A percentile compares a stretch with the other conserved stretches of the same genome.
These are phyloP conservation scores for Pistacia integerrima DNA, from an alignment of 345 rosid species.

Conservation along the genomic window DNA sequence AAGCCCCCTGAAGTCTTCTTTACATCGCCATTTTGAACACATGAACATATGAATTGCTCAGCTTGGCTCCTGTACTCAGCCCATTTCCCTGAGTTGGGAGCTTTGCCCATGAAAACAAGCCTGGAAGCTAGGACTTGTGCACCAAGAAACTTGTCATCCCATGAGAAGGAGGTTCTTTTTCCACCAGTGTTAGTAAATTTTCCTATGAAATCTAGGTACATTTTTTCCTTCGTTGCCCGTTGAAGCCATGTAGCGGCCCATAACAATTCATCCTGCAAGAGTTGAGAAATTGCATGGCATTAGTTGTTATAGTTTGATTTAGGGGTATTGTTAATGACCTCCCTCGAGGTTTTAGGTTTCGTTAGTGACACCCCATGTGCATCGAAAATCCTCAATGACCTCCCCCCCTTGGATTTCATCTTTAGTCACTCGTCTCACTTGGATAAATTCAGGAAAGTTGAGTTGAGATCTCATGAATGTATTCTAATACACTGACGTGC, in stretches of 20 bases:
- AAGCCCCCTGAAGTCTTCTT: slow-evolving; percentile 28
- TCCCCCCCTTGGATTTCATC: no score
- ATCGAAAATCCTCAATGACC: no score
- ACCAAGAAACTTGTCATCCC: slow-evolving; percentile 42
- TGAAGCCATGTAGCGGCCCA: slow-evolving; percentile 14
- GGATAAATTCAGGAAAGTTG: no score
- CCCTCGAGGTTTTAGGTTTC: no score
- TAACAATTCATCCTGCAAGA: slow-evolving; percentile 40
- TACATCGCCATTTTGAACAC: slow-evolving; percentile 49
- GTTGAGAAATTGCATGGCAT: neutral
- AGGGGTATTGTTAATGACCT: no score
- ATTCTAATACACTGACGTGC: no score
- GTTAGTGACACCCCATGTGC: no score
- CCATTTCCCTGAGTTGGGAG: slow-evolving; percentile 5
- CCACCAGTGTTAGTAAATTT: slow-evolving; percentile 4
- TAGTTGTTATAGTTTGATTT: neutral
- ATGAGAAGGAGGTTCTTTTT: neutral
- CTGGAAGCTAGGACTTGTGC: slow-evolving; percentile 41
- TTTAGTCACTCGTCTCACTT: neutral
- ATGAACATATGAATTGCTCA: slow-evolving; percentile 53
- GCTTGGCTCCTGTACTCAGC: slow-evolving; percentile 23
- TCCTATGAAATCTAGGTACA: slow-evolving; percentile 30
- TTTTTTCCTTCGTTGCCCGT: slow-evolving; percentile 30
- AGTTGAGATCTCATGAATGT: no score
- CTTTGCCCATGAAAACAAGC: slow-evolving; percentile 33